Percentiles rank a stretch among this genome's conserved stretches.
Conservation (phyloP, 495 filamentous ascomycete species). For the Penicillium paxilli region DNA sequence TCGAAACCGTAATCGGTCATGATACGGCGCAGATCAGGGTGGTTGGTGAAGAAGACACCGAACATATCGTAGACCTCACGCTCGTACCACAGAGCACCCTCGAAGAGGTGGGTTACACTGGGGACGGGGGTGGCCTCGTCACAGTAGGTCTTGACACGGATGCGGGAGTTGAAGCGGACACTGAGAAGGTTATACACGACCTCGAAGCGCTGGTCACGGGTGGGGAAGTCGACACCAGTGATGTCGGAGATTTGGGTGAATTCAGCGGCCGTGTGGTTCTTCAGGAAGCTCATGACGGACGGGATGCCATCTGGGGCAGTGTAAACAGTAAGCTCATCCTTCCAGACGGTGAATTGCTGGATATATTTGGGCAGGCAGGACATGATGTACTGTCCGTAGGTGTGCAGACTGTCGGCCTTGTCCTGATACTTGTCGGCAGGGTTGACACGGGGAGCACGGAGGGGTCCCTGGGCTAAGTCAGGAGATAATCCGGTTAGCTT, state of each 20-base stretch:
- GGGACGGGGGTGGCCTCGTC: conserved; percentile 96
- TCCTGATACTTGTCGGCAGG: conserved; percentile 88
- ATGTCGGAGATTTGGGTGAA: conserved; percentile 92
- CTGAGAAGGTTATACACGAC: conserved; percentile 97
- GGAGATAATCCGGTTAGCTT: conserved; percentile 20
- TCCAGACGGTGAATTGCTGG: conserved; percentile 99
- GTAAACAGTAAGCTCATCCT: conserved; percentile 95
- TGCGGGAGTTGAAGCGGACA: conserved; percentile 91
- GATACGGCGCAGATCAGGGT: conserved; percentile 95
- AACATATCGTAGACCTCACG: conserved; percentile 97
- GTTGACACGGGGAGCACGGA: conserved; percentile 82
- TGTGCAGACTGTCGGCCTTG: conserved; percentile 81
- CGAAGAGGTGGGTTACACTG: conserved; percentile 79
- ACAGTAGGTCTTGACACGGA: conserved; percentile 98
- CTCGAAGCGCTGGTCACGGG: conserved; percentile 91
- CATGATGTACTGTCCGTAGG: conserved; percentile 94
- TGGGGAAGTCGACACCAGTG: conserved; percentile 94
- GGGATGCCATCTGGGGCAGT: conserved; percentile 84
- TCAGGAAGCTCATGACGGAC: conserved; percentile 92
- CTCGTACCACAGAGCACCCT: conserved; percentile 99
- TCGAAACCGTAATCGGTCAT: conserved; percentile 99
- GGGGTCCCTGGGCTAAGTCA: conserved; percentile 54
- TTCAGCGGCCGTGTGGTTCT: conserved; percentile 95
- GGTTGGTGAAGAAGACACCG: conserved; percentile 92
- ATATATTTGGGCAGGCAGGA: conserved; percentile 96